phyloP scores from a whole-genome alignment of 345 rosid species.

The Lepidium aucheri region DNA sequence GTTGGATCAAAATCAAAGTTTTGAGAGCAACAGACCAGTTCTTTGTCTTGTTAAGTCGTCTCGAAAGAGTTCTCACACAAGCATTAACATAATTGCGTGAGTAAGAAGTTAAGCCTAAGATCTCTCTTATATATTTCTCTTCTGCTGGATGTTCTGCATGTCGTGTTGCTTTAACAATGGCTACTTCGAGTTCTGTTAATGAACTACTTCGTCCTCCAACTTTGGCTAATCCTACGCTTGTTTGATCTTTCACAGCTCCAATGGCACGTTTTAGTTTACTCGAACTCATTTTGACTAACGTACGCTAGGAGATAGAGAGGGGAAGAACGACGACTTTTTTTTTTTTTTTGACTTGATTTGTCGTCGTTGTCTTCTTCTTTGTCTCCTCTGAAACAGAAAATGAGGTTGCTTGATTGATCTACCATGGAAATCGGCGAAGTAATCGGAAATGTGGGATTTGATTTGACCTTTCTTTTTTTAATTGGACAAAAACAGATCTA shows the following conservation, averaged over 20 bases:
- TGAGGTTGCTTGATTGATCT: slow-evolving; percentile 17
- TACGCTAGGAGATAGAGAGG: not conserved
- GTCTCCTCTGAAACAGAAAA: not conserved
- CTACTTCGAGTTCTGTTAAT: slow-evolving; percentile 14
- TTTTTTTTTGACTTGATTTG: slow-evolving; percentile 24
- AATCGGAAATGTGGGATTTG: slow-evolving; percentile 13
- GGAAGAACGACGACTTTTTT: slow-evolving; percentile 8
- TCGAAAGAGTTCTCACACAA: slow-evolving; percentile 41
- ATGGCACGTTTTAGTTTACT: slow-evolving; percentile 29
- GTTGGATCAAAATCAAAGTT: slow-evolving; percentile 57
- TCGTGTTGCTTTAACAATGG: slow-evolving; percentile 55
- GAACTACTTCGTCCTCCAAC: slow-evolving; percentile 33
- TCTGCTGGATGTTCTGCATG: slow-evolving; percentile 85
- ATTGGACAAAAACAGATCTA: slow-evolving; percentile 18
- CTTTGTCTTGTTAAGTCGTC: slow-evolving; percentile 42
- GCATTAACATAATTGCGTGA: slow-evolving; percentile 49
- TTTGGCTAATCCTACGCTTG: slow-evolving; percentile 58
- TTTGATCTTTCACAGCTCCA: slow-evolving; percentile 40
- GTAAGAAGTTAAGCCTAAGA: slow-evolving; percentile 51
- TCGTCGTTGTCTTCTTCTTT: not conserved
- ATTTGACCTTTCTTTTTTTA: not conserved
- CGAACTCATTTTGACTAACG: slow-evolving; percentile 11
- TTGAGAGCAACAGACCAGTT: slow-evolving; percentile 81
- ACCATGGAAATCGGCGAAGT: slow-evolving; percentile 19
- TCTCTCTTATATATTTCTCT: slow-evolving; percentile 33